Evolutionary conservation across 2,329 filamentous ascomycete species (phyloP), one percentile per base, ranked within the genome.

Genomic region (Thelonectria olida): DNA sequence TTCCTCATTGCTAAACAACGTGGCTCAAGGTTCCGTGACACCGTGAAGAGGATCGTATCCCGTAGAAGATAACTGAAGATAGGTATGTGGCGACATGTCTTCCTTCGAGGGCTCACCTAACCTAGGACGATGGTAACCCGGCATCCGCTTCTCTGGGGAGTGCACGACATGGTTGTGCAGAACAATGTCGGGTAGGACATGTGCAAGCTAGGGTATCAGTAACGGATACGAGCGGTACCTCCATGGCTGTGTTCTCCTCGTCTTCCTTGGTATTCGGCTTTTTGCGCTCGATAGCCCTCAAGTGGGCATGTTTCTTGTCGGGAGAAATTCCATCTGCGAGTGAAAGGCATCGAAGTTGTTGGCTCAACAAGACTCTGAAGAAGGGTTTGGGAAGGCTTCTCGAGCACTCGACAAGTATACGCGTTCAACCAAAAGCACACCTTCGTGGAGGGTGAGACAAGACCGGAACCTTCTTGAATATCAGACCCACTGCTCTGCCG

Each of bases 401-500:
- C 22, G 42, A 58, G 31, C 31, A 3, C 15, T 34, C 15, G 31
- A 34, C 31, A 15, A 34, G 31, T 34, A 34, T 34, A 10, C 31
- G 12, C 31, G 31, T 34, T 34, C 31, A 34, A 34, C 31, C 31
- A 10, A 63, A 62, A 47, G 59, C 31, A 58, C 47, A 54, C 59
- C 61, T 52, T 47, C 52, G 51, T 52, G 42, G 36, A 64, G 56
- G 38, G 54, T 63, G 47, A 50, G 54, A 66, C 58, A 63, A 12
- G 44, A 54, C 41, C 25, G 41, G 45, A 28, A 41, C 45, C 52
- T 49, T 56, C 42, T 49, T 23, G 39, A 50, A 34, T 19, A 49
- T 49, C 19, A 27, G 52, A 28, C 47, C 49, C 54, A 60, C 56
- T 50, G 42, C 42, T 51, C 36, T 57, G 56, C 54, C 51, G 58